Evolutionary conservation across 305 asterid species (phyloP).

Genomic region (Striga hermonthica): DNA sequence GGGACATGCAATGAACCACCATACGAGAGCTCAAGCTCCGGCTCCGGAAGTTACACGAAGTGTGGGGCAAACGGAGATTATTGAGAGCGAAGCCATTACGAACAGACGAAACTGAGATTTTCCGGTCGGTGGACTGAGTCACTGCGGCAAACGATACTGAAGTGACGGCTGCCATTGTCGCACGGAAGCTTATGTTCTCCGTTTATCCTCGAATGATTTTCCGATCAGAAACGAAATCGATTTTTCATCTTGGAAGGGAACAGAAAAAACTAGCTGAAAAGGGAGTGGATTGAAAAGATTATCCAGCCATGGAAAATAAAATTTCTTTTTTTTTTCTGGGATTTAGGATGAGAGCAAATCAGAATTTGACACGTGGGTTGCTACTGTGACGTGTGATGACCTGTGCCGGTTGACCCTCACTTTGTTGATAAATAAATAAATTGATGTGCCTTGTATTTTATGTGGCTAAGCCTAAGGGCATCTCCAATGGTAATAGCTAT

Average conservation of each 20-base stretch:
- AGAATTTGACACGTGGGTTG: conserved; percentile 20
- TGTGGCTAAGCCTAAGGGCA: no score
- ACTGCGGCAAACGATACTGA: conserved; percentile 59
- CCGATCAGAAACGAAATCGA: conserved; percentile 15
- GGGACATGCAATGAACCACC: conserved; percentile 66
- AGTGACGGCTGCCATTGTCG: conserved; percentile 70
- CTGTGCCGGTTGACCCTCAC: background rate
- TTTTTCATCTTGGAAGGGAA: conserved; percentile 32
- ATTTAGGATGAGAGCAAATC: conserved; percentile 26
- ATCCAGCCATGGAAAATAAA: conserved; percentile 31
- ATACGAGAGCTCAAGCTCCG: conserved; percentile 41
- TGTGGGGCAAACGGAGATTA: conserved; percentile 49
- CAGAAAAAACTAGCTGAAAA: conserved; percentile 21
- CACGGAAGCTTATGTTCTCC: background rate
- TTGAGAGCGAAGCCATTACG: conserved; percentile 38
- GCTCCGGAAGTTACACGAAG: conserved; percentile 36
- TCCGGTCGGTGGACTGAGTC: conserved; percentile 53
- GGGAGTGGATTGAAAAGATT: conserved; percentile 41
- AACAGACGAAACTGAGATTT: conserved; percentile 39
- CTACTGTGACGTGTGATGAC: conserved; percentile 9
- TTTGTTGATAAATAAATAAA: no score
- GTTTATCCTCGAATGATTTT: conserved; percentile 22
- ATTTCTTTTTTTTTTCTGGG: conserved; percentile 1
- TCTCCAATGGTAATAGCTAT: no score
- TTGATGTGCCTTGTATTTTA: no score